Evolutionary conservation across 2,329 filamentous ascomycete genomes (phyloP).

Genomic region (Trichoderma brevicompactum): DNA sequence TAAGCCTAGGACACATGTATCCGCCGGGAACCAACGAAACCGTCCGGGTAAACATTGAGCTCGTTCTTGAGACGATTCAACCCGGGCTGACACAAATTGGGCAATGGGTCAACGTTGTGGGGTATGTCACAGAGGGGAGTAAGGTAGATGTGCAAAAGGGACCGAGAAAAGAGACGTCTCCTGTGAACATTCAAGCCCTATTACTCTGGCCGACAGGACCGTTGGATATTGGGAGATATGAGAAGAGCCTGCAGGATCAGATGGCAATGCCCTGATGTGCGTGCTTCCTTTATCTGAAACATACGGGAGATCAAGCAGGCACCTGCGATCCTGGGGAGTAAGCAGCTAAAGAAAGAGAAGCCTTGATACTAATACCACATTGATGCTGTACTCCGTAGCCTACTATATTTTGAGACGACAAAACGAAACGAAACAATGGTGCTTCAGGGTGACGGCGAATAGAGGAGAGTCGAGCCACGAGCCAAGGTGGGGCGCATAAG

Average conservation of each 20-base stretch:
- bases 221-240: conserved; percentile 73
- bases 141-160: conserved; percentile 21
- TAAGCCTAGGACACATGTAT: conserved; percentile 71
- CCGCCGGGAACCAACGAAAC: conserved; percentile 52
- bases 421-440: conserved; percentile 2
- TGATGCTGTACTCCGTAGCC: neutral
- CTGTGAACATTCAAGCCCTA: conserved; percentile 69
- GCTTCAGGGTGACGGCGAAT: neutral
- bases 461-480: neutral
- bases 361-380: neutral
- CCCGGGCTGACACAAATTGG: conserved; percentile 69
- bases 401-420: neutral
- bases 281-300: neutral
- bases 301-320: neutral
- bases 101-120: conserved; percentile 89
- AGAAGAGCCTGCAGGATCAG: conserved; percentile 57
- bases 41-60: conserved; percentile 70
- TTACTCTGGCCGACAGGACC: conserved; percentile 78
- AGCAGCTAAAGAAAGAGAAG: neutral
- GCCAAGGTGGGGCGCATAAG: conserved; percentile 1
- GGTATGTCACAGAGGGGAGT: conserved; percentile 64
- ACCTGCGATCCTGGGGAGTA: neutral
- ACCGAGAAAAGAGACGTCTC: conserved; percentile 1
- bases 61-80: conserved; percentile 69
- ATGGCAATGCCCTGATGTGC: conserved; percentile 30